Base-by-base conservation (phyloP, 2,329 filamentous ascomycete species). In the Huntiella savannae region DNA sequence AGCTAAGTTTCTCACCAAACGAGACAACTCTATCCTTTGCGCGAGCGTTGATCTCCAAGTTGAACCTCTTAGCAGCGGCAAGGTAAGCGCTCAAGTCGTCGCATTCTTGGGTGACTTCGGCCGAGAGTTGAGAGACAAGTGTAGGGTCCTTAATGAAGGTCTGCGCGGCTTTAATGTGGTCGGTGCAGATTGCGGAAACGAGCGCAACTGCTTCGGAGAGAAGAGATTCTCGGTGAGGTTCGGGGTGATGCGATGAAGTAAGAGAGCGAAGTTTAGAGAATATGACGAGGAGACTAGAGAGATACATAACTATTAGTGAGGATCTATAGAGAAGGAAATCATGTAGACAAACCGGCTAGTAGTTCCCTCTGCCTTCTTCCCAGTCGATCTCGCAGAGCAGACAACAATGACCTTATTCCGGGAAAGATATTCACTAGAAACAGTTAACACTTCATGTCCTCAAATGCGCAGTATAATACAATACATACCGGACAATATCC, bases 1-100 rank as follows among this genome's bases (percentile, higher is more conserved):
- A 96, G 63, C 85, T 92, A 54, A 98, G 68, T 65, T 94, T 96
- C 70, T 98, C 91, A 47, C 91, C 91, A 54, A 91, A 86, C 60
- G 86, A 92, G 51, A 96, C 79, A 51, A 98, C 84, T 54, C 88
- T 81, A 57, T 91, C 83, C 60, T 86, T 83, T 49, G 79, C 79
- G 55, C 80, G 72, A 4, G 79, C 73, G 58, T 83, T 84, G 56
- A 87, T 81, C 60, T 87, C 82, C 37, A 80, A 65, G 57, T 78
- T 75, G 62, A 78, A 80, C 52, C 75, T 67, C 59, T 73, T 75
- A 7, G 74, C 71, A 1, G 74, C 76, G 32, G 69, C 63, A 48
- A 77, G 69, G 55, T 79, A 91, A 62, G 85, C 86, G 53, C 79
- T 67, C 49, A 96, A 73, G 57, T 80, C 77, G 54, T 78, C 70